Evolutionary conservation across 2,329 filamentous ascomycete species (phyloP).

Genomic region (Grosmannia serpens): DNA sequence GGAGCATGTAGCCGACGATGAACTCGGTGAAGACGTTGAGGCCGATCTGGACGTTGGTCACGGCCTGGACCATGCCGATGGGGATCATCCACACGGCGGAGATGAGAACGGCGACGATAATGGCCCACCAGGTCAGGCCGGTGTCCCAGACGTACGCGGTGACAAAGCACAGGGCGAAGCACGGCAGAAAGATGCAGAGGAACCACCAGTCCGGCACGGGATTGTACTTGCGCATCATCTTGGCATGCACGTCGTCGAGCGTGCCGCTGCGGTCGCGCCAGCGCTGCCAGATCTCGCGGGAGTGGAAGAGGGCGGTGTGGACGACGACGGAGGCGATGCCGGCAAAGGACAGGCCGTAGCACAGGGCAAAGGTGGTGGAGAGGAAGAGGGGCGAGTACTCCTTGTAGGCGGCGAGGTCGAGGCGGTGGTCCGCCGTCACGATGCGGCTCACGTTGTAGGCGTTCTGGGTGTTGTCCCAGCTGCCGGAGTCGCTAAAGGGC

Average conservation of each 20-base stretch:
- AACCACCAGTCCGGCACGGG: slow-evolving; percentile 48
- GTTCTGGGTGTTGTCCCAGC: slow-evolving; percentile 36
- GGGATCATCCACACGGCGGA: slow-evolving; percentile 36
- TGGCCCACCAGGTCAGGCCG: neutral
- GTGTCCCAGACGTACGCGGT: neutral
- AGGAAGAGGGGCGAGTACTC: slow-evolving; percentile 41
- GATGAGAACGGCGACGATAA: neutral
- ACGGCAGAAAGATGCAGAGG: slow-evolving; percentile 30
- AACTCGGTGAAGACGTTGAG: slow-evolving; percentile 43
- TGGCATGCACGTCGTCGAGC: slow-evolving; percentile 29
- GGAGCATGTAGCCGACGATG: slow-evolving; percentile 37
- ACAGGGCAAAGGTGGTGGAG: slow-evolving; percentile 34
- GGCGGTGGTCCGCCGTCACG: slow-evolving; percentile 30
- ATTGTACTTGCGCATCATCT: slow-evolving; percentile 33
- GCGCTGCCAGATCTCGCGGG: slow-evolving; percentile 6
- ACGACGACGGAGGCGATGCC: slow-evolving; percentile 40
- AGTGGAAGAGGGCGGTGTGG: slow-evolving; percentile 34
- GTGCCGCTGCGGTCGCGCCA: neutral
- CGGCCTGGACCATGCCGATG: slow-evolving; percentile 40
- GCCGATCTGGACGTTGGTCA: slow-evolving; percentile 39
- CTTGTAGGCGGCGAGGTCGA: slow-evolving; percentile 34
- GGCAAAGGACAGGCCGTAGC: slow-evolving; percentile 45
- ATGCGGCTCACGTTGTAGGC: slow-evolving; percentile 34
- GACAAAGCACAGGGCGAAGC: slow-evolving; percentile 34
- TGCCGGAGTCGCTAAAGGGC: slow-evolving; percentile 38